A percentile compares a stretch with the other conserved stretches of the same genome.
Conservation (phyloP, 1,139 yeast species). For the Debaryomyces nepalensis region DNA sequence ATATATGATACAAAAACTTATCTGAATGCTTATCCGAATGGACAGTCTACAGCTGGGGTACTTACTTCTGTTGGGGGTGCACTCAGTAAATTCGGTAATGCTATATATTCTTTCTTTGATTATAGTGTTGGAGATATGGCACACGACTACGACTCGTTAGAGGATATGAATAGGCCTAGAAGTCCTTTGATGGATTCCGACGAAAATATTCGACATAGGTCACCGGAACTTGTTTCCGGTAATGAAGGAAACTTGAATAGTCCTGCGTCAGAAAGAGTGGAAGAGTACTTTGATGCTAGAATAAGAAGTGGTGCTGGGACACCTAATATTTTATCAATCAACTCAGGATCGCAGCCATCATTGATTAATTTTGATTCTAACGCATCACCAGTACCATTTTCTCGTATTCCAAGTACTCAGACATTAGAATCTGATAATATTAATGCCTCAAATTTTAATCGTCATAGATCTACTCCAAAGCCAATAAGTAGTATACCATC, state of each 20-base stretch:
- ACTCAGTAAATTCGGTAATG: constrained; percentile 30
- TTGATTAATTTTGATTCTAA: constrained; percentile 23
- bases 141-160: constrained; percentile 10
- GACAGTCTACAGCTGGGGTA: constrained; percentile 21
- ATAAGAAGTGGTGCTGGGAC: constrained; percentile 14
- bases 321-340: constrained; percentile 26
- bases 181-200: constrained; percentile 9
- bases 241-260: not conserved
- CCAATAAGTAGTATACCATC: constrained; percentile 19
- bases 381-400: constrained; percentile 13
- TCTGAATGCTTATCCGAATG: constrained; percentile 22
- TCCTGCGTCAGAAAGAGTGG: constrained; percentile 5
- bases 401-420: constrained; percentile 1
- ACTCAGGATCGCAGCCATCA: constrained; percentile 22
- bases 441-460: not conserved
- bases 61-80: constrained; percentile 22
- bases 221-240: constrained; percentile 4
- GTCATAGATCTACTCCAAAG: constrained; percentile 25
- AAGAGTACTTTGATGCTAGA: constrained; percentile 6
- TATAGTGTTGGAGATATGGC: constrained; percentile 38
- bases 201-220: not conserved
- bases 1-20: constrained; percentile 33
- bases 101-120: constrained; percentile 48
- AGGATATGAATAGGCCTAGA: constrained; percentile 7
- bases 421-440: constrained; percentile 3